Evolutionary conservation across 495 filamentous ascomycete genomes (phyloP), one percentile per base, ranked within the genome.

Genomic region (Daldinia decipiens): DNA sequence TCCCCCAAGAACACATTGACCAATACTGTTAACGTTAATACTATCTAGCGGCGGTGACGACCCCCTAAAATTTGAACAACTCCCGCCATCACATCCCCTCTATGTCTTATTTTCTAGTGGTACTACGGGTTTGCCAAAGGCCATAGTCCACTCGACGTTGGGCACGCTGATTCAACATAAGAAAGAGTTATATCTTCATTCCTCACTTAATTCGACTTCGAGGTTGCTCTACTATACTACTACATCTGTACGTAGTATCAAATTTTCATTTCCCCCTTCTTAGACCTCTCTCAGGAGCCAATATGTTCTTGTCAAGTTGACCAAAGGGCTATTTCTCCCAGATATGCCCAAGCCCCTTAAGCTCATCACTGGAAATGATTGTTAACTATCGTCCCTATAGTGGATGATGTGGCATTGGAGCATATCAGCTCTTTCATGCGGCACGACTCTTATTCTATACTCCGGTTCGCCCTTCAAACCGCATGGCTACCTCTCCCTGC

Each of bases 391-490:
- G 43, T 24, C 11, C 3, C 19, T 47, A 47, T 13, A 47, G 43
- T 95, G 91, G 93, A 95, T 97, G 93, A 97, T 97, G 94, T 95
- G 93, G 91, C 94, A 97, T 77, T 97, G 94, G 94, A 88, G 93
- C 47, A 88, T 97, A 19, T 94, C 92, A 5, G 92, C 87, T 0
- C 86, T 97, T 8, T 90, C 92, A 11, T 88, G 86, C 59, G 94
- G 93, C 61, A 85, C 91, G 6, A 94, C 92, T 0, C 83, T 97
- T 43, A 86, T 97, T 21, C 84, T 97, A 3, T 98, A 98, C 78
- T 91, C 95, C 67, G 94, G 94, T 32, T 95, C 92, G 0, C 94
- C 94, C 17, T 97, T 97, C 84, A 83, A 88, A 26, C 81, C 83
- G 0, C 78, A 84, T 59, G 77, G 77, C 11, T 76, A 81, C 72